A percentile compares a stretch with the other conserved stretches of the same genome.
phyloP scores from a whole-genome alignment of 2,329 filamentous ascomycete species.

The Ceratocystis lukuohia region DNA sequence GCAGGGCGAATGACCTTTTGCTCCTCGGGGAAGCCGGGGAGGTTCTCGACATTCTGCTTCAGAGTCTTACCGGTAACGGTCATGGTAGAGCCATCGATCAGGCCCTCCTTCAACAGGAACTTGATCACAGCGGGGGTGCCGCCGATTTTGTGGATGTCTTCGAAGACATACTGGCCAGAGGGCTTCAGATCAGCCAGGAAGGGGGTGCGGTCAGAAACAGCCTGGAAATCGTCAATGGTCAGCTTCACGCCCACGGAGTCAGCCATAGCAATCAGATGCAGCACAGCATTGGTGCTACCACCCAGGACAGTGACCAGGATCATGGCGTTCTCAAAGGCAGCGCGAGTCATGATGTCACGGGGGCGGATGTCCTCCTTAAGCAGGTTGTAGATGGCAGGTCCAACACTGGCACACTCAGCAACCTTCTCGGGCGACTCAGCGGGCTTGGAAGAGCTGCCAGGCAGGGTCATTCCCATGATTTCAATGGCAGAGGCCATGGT shows the following conservation, averaged over 20 bases:
- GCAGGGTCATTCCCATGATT: slow-evolving; percentile 69
- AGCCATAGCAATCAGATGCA: slow-evolving; percentile 73
- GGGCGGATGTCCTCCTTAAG: slow-evolving; percentile 66
- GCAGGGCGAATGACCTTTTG: slow-evolving; percentile 74
- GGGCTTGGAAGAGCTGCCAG: slow-evolving; percentile 66
- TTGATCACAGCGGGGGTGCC: slow-evolving; percentile 81
- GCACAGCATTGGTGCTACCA: slow-evolving; percentile 73
- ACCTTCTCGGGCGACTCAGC: slow-evolving; percentile 60
- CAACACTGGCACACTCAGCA: slow-evolving; percentile 58
- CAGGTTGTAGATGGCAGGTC: slow-evolving; percentile 59
- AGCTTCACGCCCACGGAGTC: slow-evolving; percentile 70
- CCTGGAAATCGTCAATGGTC: slow-evolving; percentile 76
- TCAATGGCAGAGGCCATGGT: slow-evolving; percentile 77
- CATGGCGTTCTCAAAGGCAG: slow-evolving; percentile 79
- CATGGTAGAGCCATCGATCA: slow-evolving; percentile 65
- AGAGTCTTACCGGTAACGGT: slow-evolving; percentile 86
- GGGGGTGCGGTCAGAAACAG: slow-evolving; percentile 63
- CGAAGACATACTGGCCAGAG: slow-evolving; percentile 78
- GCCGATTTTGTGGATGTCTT: slow-evolving; percentile 70
- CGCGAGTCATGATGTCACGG: slow-evolving; percentile 62
- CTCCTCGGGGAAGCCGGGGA: slow-evolving; percentile 58
- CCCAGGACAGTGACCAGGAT: slow-evolving; percentile 69
- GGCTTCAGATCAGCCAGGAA: slow-evolving; percentile 76
- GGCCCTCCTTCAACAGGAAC: slow-evolving; percentile 66
- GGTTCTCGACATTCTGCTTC: slow-evolving; percentile 68